A percentile compares a stretch with the other conserved stretches of the same genome.
phyloP scores from a whole-genome alignment of 345 rosid genomes.

The Corchorus capsularis region DNA sequence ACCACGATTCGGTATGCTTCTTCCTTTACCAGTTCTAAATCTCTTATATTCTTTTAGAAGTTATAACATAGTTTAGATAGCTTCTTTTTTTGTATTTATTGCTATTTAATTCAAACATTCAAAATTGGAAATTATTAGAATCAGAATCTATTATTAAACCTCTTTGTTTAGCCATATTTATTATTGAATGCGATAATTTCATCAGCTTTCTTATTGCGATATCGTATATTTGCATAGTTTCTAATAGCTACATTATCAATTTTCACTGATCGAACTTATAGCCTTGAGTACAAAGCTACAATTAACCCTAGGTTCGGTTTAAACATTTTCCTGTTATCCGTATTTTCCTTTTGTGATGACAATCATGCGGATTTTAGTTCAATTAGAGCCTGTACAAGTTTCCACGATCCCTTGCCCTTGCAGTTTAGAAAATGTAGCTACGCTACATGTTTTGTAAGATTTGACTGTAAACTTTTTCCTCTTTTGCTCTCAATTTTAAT shows the following conservation, averaged over 20 bases:
- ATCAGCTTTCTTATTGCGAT: no score
- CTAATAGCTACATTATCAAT: not conserved
- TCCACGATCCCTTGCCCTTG: not conserved
- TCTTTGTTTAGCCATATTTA: not conserved
- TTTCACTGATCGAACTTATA: not conserved
- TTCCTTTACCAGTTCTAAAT: not conserved
- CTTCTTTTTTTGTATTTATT: not conserved
- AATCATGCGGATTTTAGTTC: not conserved
- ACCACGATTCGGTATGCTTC: constrained; percentile 61
- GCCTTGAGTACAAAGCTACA: not conserved
- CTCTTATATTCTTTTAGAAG: no score
- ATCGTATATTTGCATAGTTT: not conserved
- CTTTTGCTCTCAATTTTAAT: not conserved
- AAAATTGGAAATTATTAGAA: not conserved
- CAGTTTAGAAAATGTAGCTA: not conserved
- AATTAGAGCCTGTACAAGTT: not conserved
- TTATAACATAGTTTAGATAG: not conserved
- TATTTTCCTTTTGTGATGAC: not conserved
- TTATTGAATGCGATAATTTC: not conserved
- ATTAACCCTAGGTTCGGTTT: constrained; percentile 5
- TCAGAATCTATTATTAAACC: not conserved
- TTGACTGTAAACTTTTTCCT: not conserved
- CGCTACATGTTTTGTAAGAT: not conserved
- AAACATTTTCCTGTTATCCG: not conserved
- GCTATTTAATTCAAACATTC: not conserved